A percentile compares a stretch with the other conserved stretches of the same genome.
phyloP scores from a whole-genome alignment of 345 rosid genomes.

The Populus alba region DNA sequence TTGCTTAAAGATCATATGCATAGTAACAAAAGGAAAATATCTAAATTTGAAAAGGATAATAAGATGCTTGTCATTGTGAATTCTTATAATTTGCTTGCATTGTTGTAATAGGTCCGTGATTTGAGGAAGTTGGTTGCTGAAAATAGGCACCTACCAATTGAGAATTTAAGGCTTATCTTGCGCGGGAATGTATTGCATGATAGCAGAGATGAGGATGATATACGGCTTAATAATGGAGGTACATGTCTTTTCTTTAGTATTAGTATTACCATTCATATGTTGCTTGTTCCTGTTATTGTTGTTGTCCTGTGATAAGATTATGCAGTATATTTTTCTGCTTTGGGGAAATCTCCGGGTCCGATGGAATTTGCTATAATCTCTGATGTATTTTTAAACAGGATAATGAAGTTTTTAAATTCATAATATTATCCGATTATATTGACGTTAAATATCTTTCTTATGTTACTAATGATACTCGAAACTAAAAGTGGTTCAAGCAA shows the following conservation, averaged over 20 bases:
- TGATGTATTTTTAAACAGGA: background rate
- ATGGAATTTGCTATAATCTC: too few species aligned
- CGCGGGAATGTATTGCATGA: conserved; percentile 64
- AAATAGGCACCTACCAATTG: conserved; percentile 45
- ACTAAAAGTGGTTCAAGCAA: background rate
- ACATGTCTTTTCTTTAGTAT: conserved; percentile 11
- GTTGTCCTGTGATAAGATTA: background rate
- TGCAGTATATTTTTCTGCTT: too few species aligned
- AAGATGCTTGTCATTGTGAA: too few species aligned
- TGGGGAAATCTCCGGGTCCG: too few species aligned
- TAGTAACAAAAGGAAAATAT: background rate
- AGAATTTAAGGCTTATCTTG: conserved; percentile 62
- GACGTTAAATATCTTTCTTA: background rate
- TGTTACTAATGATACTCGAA: background rate
- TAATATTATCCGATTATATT: background rate
- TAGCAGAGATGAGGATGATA: conserved; percentile 55
- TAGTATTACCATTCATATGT: background rate
- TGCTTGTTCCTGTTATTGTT: background rate
- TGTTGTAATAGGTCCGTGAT: conserved; percentile 48
- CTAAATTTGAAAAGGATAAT: too few species aligned
- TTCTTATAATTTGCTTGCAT: conserved; percentile 1
- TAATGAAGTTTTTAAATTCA: background rate
- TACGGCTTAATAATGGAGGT: conserved; percentile 54
- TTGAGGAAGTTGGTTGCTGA: conserved; percentile 61
- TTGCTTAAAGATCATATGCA: background rate